phyloP scores from a whole-genome alignment of 805 yeast species.

The Barnettozyma botsteinii region DNA sequence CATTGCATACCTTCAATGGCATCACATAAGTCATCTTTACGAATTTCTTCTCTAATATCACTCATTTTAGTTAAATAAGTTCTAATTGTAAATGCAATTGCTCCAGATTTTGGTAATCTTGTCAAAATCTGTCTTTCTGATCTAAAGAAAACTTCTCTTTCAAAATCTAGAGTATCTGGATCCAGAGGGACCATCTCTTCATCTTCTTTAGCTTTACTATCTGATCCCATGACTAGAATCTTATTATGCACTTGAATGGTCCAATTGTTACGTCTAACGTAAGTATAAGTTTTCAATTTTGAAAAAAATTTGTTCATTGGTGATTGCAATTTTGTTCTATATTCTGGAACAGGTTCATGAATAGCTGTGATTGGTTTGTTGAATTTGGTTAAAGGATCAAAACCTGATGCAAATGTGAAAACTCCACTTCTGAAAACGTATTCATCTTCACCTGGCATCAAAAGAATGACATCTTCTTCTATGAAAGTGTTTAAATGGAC shows the following conservation, averaged over 20 bases:
- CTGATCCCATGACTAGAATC: conserved; percentile 39
- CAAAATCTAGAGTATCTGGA: conserved; percentile 29
- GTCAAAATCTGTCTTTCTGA: conserved; percentile 56
- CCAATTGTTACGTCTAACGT: conserved; percentile 66
- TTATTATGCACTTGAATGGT: conserved; percentile 56
- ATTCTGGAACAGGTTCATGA: conserved; percentile 72
- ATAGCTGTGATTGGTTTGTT: conserved; percentile 51
- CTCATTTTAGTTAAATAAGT: conserved; percentile 53
- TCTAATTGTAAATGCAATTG: conserved; percentile 46
- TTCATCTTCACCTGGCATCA: conserved; percentile 46
- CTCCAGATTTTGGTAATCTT: conserved; percentile 42
- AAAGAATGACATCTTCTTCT: conserved; percentile 41
- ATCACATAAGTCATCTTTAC: conserved; percentile 46
- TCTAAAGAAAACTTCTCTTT: conserved; percentile 46
- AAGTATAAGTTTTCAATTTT: conserved; percentile 45
- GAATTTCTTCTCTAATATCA: conserved; percentile 39
- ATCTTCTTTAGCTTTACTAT: conserved; percentile 33
- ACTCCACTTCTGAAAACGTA: conserved; percentile 52
- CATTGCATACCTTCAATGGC: conserved; percentile 63
- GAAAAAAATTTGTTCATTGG: conserved; percentile 67
- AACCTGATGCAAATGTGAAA: conserved; percentile 67
- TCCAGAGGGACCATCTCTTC: conserved; percentile 29
- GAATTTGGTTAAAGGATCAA: conserved; percentile 52
- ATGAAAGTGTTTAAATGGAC: conserved; percentile 16
- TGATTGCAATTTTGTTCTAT: conserved; percentile 44